Percentiles rank a stretch among this genome's conserved stretches.
Evolutionary conservation across 768 basidiomycete genomes (phyloP).

Genomic region (Psilocybe subaeruginosa): DNA sequence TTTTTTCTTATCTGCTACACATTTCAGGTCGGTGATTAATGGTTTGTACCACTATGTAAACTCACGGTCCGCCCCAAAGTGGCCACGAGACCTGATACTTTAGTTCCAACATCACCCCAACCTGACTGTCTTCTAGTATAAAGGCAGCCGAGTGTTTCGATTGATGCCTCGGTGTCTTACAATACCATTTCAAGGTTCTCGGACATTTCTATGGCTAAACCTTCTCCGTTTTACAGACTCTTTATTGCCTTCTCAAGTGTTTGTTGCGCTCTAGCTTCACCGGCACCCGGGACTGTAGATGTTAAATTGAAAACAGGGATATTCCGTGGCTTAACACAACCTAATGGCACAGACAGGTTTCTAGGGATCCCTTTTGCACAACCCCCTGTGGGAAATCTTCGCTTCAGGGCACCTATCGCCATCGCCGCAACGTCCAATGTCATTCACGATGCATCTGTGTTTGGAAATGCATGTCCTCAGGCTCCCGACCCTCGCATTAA

Average conservation of each 20-base stretch:
- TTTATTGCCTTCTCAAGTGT: constrained; percentile 4
- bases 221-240: constrained; percentile 8
- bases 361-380: constrained; percentile 64
- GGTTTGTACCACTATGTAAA: not conserved
- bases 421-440: constrained; percentile 33
- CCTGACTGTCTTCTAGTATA: not conserved
- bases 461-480: constrained; percentile 64
- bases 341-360: constrained; percentile 56
- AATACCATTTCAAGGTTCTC: too few species aligned
- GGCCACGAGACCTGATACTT: not conserved
- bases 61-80: not conserved
- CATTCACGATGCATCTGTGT: constrained; percentile 45
- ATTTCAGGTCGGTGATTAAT: not conserved
- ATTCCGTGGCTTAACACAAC: constrained; percentile 46
- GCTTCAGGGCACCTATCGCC: constrained; percentile 58
- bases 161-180: not conserved
- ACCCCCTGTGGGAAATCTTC: constrained; percentile 55
- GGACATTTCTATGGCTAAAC: not conserved
- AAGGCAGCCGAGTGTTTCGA: too few species aligned
- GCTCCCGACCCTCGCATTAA: constrained; percentile 24
- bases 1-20: not conserved
- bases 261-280: constrained; percentile 7
- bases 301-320: constrained; percentile 44
- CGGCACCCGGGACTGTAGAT: constrained; percentile 29
- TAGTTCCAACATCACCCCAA: not conserved